Percentiles rank a stretch among this genome's conserved stretches.
These are phyloP conservation scores for Leptographium procerum DNA, from an alignment of 2,329 filamentous ascomycete species.

Conservation along the genomic window DNA sequence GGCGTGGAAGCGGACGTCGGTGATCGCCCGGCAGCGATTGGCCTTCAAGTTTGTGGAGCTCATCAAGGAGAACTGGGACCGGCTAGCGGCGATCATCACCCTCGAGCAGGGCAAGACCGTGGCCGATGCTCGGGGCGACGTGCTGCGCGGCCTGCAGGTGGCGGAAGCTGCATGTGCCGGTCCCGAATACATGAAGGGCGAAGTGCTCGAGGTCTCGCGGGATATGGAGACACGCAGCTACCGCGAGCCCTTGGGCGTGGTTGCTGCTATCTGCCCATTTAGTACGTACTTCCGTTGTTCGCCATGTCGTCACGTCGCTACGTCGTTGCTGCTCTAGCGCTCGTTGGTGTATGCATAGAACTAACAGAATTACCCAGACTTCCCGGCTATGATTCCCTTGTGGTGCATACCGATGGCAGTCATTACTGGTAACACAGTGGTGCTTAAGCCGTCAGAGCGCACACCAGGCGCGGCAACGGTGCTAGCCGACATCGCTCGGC, in stretches of 20 bases:
- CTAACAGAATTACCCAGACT: constrained; percentile 44
- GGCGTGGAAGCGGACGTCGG: constrained; percentile 57
- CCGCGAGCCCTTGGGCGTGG: constrained; percentile 67
- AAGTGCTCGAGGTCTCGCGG: constrained; percentile 73
- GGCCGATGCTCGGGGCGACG: constrained; percentile 69
- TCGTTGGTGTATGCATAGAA: too few species aligned
- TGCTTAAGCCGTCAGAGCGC: constrained; percentile 76
- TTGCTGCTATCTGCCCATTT: constrained; percentile 76
- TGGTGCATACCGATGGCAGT: constrained; percentile 81
- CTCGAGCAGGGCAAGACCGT: constrained; percentile 84
- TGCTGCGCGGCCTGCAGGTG: constrained; percentile 70
- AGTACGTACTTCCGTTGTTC: constrained; percentile 40
- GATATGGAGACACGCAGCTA: constrained; percentile 84
- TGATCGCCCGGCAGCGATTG: constrained; percentile 66
- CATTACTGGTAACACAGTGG: constrained; percentile 69
- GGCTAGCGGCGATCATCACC: constrained; percentile 71
- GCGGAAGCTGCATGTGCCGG: constrained; percentile 73
- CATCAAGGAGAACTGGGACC: constrained; percentile 75
- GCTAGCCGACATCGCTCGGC: constrained; percentile 63
- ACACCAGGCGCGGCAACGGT: constrained; percentile 79
- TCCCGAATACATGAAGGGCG: constrained; percentile 69
- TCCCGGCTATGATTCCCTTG: constrained; percentile 81
- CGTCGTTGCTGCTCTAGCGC: too few species aligned
- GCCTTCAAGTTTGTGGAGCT: constrained; percentile 76
- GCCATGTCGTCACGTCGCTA: constrained; percentile 4